Conservation (phyloP, 2,329 filamentous ascomycete genomes). For the Fusarium sp. region DNA sequence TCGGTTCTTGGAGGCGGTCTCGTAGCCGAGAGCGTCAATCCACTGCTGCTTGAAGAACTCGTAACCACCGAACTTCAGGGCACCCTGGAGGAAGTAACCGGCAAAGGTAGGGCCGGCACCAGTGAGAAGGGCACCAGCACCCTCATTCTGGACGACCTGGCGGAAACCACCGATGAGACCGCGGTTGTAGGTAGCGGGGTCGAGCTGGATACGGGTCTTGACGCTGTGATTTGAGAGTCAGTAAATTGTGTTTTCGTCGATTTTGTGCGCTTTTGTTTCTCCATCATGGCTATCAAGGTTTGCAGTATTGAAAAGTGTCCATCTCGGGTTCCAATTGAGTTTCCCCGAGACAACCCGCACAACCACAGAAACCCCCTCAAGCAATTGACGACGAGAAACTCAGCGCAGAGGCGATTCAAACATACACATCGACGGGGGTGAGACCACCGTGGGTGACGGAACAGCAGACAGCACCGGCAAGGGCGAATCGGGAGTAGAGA, state of each 20-base stretch:
- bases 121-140: constrained; percentile 85
- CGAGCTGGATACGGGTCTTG: constrained; percentile 96
- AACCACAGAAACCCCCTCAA: constrained; percentile 1
- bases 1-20: constrained; percentile 80
- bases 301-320: constrained; percentile 2
- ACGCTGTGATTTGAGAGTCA: constrained; percentile 66
- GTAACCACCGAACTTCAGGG: constrained; percentile 94
- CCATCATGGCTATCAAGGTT: background rate
- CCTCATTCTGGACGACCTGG: constrained; percentile 85
- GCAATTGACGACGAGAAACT: constrained; percentile 30
- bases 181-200: constrained; percentile 87
- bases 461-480: constrained; percentile 97
- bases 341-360: background rate
- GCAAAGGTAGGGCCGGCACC: constrained; percentile 86
- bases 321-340: constrained; percentile 2
- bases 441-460: constrained; percentile 96
- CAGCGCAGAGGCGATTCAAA: constrained; percentile 44
- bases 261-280: background rate
- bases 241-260: background rate
- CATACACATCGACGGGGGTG: constrained; percentile 99
- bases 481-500: constrained; percentile 96
- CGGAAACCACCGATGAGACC: constrained; percentile 87
- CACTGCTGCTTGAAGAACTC: constrained; percentile 96
- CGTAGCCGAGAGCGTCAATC: constrained; percentile 82
- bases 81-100: constrained; percentile 94